phyloP scores from a whole-genome alignment of 2,329 filamentous ascomycete genomes.

The Colletotrichum coccodes region DNA sequence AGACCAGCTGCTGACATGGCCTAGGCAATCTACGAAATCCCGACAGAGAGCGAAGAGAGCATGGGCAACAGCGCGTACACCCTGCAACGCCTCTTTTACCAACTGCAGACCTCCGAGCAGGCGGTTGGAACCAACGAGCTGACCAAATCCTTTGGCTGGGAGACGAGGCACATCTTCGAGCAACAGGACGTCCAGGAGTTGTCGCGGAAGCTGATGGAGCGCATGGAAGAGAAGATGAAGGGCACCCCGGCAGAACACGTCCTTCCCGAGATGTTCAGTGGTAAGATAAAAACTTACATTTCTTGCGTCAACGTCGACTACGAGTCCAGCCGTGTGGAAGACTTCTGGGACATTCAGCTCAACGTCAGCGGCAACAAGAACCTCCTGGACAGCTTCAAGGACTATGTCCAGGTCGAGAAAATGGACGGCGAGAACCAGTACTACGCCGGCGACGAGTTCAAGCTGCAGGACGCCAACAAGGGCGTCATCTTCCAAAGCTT shows the following conservation, averaged over 20 bases:
- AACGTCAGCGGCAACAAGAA: constrained; percentile 96
- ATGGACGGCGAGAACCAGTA: constrained; percentile 99
- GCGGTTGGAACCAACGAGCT: constrained; percentile 93
- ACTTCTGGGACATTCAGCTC: constrained; percentile 99
- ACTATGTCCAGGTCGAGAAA: constrained; percentile 96
- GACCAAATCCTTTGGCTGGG: constrained; percentile 97
- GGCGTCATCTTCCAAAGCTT: constrained; percentile 97
- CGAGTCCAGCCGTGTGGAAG: constrained; percentile 93
- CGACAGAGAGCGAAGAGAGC: constrained; percentile 85
- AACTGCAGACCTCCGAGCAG: constrained; percentile 84
- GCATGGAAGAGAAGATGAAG: constrained; percentile 98
- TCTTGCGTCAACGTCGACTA: constrained; percentile 99
- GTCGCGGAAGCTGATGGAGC: constrained; percentile 96
- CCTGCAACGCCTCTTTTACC: constrained; percentile 93
- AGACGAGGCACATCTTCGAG: constrained; percentile 96
- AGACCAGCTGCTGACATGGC: constrained; percentile 10
- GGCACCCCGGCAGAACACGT: constrained; percentile 91
- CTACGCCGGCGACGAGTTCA: constrained; percentile 88
- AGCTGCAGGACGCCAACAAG: constrained; percentile 96
- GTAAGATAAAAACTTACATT: constrained; percentile 98
- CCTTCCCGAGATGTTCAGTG: constrained; percentile 90
- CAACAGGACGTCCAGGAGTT: constrained; percentile 99
- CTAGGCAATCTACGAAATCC: constrained; percentile 95
- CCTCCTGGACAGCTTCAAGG: constrained; percentile 91
- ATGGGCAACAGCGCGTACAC: constrained; percentile 92